A percentile compares a stretch with the other conserved stretches of the same genome.
These are phyloP conservation scores for Paspalum notatum DNA, from an alignment of 176 grass and related monocot genomes.

Conservation along the genomic window DNA sequence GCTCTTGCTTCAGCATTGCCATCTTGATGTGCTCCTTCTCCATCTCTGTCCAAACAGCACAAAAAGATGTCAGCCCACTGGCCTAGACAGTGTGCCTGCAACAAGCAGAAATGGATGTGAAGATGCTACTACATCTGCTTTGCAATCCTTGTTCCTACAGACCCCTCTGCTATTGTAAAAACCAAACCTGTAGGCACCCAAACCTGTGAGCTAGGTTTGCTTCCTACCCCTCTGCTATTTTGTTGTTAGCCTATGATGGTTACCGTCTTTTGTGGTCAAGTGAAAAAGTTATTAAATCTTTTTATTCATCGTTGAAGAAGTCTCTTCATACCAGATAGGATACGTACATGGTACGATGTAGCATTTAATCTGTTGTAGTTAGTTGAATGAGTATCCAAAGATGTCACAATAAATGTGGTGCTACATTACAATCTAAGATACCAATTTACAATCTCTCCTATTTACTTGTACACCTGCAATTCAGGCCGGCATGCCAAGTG, in stretches of 20 bases:
- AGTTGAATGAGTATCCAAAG: constrained; percentile 48
- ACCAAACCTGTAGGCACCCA: too few relatives aligned
- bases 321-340: not conserved
- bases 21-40: constrained; percentile 76
- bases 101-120: constrained; percentile 6
- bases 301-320: not conserved
- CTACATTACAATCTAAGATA: constrained; percentile 28
- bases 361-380: constrained; percentile 37
- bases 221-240: too few relatives aligned
- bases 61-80: constrained; percentile 1
- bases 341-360: constrained; percentile 10
- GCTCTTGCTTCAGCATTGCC: constrained; percentile 72
- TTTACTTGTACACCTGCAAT: constrained; percentile 33
- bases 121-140: constrained; percentile 11
- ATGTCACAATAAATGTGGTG: constrained; percentile 37
- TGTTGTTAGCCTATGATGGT: not conserved
- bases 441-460: constrained; percentile 12
- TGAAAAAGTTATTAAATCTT: constrained; percentile 23
- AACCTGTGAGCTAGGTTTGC: too few relatives aligned
- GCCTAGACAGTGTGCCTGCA: constrained; percentile 1
- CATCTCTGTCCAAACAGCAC: constrained; percentile 29
- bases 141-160: not conserved
- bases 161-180: too few relatives aligned
- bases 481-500: not conserved
- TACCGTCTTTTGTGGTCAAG: not conserved